Base-by-base conservation (phyloP, 208 protist species). In the Kentomonas sorsogonicus region DNA sequence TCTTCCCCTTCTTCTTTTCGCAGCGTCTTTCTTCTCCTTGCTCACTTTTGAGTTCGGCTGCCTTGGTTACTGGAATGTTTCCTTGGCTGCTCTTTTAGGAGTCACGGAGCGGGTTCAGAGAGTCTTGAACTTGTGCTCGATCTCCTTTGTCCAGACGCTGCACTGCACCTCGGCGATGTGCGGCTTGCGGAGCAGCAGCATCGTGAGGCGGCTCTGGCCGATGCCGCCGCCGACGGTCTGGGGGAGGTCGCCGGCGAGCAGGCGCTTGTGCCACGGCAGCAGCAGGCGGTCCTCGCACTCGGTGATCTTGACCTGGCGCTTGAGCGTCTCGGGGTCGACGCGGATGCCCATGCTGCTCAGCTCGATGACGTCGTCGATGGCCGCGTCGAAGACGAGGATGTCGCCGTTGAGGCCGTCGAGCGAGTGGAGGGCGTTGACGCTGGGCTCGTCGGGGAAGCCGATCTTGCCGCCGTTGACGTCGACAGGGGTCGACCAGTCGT, bases 121-220 rank as follows among this genome's bases (percentile, higher is more conserved):
- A n/a, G n/a, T n/a, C n/a, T n/a, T 18, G 47, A 52, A 77, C 27
- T 81, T 60, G 18, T 38, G 23, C 40, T 31, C 22, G 25, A 72
- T 78, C 50, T 84, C 74, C 41, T 74, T 63, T 0, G 81, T 71
- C 87, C 87, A 94, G 47, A 91, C 74, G 63, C 83, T 79, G 74
- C 71, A 83, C 73, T 97, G 91, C 34, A 97, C 86, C 73, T 97
- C 86, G 7, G 84, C 91, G 61, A 97, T 94, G 62, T 97, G 91
- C 51, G 70, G 78, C 66, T 95, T 97, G 52, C 72, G 73, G 1
- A 97, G 74, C 47, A 94, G 72, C 55, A 95, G 88, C 91, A 95
- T 95, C 18, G 78, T 72, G 16, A 87, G 58, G 45, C 91, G 76
- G 61, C 84, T 93, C 67, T 95, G 89, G 39, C 87, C 87, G 48